These are phyloP conservation scores for Calonectria pseudoturangicola DNA, from an alignment of 2,329 filamentous ascomycete genomes.

Conservation along the genomic window DNA sequence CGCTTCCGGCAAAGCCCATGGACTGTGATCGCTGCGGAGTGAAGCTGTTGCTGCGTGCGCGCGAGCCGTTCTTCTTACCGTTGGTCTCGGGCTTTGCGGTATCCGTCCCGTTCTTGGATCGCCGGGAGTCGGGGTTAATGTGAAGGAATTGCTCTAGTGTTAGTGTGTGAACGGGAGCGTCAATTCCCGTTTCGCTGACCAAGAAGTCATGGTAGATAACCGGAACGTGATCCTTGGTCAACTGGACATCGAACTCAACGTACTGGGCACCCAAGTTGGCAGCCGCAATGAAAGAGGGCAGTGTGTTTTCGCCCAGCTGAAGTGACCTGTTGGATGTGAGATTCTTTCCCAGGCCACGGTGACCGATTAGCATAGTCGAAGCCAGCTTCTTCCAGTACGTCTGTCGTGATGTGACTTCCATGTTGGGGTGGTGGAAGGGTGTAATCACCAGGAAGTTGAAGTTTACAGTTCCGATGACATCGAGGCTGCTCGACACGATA, in stretches of 20 bases:
- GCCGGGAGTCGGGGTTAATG: constrained; percentile 77
- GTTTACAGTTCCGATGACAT: constrained; percentile 95
- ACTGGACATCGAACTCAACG: constrained; percentile 90
- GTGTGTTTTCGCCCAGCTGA: constrained; percentile 96
- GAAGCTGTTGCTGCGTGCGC: constrained; percentile 62
- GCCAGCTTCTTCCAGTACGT: constrained; percentile 97
- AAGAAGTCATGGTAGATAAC: constrained; percentile 99
- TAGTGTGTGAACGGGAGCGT: constrained; percentile 95
- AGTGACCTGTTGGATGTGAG: constrained; percentile 87
- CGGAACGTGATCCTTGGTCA: constrained; percentile 98
- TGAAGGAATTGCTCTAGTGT: constrained; percentile 97
- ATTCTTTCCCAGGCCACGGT: constrained; percentile 92
- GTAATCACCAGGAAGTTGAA: constrained; percentile 98
- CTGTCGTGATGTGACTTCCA: constrained; percentile 91
- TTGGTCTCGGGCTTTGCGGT: constrained; percentile 47
- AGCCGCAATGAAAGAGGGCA: constrained; percentile 96
- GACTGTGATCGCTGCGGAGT: constrained; percentile 72
- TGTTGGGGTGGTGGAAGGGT: constrained; percentile 93
- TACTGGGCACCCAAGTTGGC: constrained; percentile 91
- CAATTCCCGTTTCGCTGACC: constrained; percentile 97
- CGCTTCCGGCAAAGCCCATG: constrained; percentile 69
- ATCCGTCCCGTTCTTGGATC: constrained; percentile 39
- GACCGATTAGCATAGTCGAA: constrained; percentile 87
- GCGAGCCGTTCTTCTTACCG: constrained; percentile 57
- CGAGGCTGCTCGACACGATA: constrained; percentile 88